phyloP scores from a whole-genome alignment of 176 grass and related monocot genomes.

The Oryza glaberrima region DNA sequence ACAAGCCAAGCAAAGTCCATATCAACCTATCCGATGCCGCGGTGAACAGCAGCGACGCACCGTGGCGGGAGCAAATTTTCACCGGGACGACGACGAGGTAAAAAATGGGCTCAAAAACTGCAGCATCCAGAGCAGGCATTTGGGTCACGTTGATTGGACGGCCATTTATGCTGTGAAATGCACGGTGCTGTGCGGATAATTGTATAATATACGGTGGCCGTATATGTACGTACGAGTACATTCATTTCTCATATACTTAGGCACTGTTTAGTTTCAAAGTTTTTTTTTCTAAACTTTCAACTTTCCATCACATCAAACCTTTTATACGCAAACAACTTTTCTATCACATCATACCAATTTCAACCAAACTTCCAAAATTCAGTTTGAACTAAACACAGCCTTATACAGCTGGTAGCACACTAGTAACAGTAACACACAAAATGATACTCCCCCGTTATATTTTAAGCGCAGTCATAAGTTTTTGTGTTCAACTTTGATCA shows the following conservation, averaged over 20 bases:
- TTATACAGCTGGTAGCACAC: background rate
- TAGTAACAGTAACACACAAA: background rate
- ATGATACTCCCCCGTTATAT: fast-evolving
- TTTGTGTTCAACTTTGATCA: fast-evolving
- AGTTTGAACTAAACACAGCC: no score
- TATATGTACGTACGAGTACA: background rate
- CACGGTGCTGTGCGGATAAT: background rate
- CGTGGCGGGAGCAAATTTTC: background rate
- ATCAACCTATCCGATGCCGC: no score
- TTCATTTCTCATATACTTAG: no score
- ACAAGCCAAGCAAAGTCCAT: background rate
- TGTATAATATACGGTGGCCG: background rate
- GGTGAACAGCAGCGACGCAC: no score
- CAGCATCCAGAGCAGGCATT: background rate
- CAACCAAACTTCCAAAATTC: no score
- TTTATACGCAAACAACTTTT: no score
- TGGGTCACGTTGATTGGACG: background rate
- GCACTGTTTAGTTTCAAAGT: no score
- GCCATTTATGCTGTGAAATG: background rate
- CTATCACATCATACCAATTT: no score
- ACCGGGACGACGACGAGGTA: background rate
- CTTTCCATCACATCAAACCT: no score
- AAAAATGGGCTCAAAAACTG: background rate
- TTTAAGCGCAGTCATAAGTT: no score
- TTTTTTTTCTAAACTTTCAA: no score